Conservation (phyloP, 306 rosid genomes). For the Quercus aquifolioides region DNA sequence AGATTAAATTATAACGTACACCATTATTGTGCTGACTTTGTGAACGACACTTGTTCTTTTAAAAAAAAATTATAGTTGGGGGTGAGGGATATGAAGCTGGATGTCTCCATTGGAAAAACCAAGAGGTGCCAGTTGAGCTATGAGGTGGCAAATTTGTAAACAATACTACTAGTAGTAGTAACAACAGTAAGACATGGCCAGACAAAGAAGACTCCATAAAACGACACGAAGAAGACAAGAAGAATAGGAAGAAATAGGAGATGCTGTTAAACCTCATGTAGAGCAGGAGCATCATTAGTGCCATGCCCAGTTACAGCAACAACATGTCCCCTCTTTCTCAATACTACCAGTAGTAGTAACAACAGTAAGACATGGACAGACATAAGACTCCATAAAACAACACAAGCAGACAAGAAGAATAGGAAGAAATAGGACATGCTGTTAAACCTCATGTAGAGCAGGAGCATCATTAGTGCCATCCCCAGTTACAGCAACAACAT, state of each 20-base stretch:
- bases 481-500: conserved; percentile 90
- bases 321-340: conserved; percentile 70
- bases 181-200: neutral
- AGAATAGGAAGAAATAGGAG: neutral
- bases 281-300: conserved; percentile 93
- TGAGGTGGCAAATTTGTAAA: neutral
- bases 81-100: too few relatives aligned
- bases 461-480: conserved; percentile 98
- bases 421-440: neutral
- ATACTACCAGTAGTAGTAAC: conserved; percentile 31
- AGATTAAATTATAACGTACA: neutral
- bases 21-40: neutral
- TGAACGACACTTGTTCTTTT: neutral
- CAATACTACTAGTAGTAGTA: neutral
- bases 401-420: neutral
- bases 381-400: neutral
- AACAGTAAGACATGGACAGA: neutral
- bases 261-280: conserved; percentile 63
- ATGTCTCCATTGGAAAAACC: too few relatives aligned
- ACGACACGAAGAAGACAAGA: neutral
- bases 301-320: conserved; percentile 97
- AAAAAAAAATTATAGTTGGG: too few relatives aligned
- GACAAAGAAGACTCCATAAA: neutral
- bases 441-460: conserved; percentile 78
- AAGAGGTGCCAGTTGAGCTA: too few relatives aligned